Base-by-base conservation (phyloP, 257 asterid genomes). In the Craterostigma plantagineum region DNA sequence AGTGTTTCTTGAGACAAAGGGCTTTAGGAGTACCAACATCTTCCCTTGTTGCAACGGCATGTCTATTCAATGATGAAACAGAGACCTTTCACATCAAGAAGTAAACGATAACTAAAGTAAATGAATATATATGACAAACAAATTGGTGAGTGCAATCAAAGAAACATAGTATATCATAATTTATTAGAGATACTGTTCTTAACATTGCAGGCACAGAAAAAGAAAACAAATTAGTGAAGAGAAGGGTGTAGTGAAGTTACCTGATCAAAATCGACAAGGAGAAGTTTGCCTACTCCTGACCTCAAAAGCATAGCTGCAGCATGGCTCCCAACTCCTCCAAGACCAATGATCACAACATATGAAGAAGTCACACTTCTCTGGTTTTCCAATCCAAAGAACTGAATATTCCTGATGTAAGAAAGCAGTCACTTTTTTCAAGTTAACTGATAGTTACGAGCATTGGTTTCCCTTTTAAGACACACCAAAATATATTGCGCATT, bases 281-380 rank as follows among this genome's bases (percentile, higher is more conserved):
- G 93, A 34, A 87, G 92, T 67, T 68, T 72, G 52, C 95, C 91
- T 12, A 83, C 79, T 27, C 98, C 93, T 10, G 93, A 82, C 57
- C 98, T 74, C 77, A 82, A 71, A 67, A 83, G 95, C 93, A 82
- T 87, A 53, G 82, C 66, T 33, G 98, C 98, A 59, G 93, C 98
- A 75, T 87, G 98, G 57, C 95, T 87, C 51, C 95, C 93, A 49
- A 87, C 95, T 50, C 98, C 98, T 38, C 98, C 95, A 59, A 87
- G 98, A 54, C 98, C 92, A 75, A 87, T 79, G 50, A 87, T 80
- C 62, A 87, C 91, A 42, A 82, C 93, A 63, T 67, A 87, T 37
- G 93, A 81, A 45, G 71, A 68, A 49, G 75, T 79, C 49, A 81
- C 92, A 56, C 68, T 87, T 66, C 58, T 68, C 65, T 82, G 91